Evolutionary conservation across 108 stramenopile species (phyloP).

Genomic region (Mayamaea pseudoterrestris): DNA sequence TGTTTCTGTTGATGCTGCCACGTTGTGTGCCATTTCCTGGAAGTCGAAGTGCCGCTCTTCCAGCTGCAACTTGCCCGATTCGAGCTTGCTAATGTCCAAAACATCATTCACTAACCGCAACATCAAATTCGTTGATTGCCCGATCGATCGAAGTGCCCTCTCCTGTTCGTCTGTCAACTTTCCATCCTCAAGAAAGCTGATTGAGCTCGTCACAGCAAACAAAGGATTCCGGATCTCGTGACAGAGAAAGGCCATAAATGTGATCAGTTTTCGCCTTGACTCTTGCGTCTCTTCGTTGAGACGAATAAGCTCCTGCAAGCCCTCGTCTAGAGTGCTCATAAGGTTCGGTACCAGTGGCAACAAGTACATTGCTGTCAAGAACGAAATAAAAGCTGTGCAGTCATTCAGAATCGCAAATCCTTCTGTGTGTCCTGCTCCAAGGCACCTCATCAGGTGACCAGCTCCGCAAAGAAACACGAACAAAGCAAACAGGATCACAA

Average conservation of each 20-base stretch:
- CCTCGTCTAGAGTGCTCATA: slow-evolving; percentile 10
- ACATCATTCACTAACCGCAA: slow-evolving; percentile 29
- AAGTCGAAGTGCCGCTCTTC: not conserved
- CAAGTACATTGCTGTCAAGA: slow-evolving; percentile 28
- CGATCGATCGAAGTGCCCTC: slow-evolving; percentile 5
- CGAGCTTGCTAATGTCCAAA: slow-evolving; percentile 21
- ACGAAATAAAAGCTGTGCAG: slow-evolving; percentile 25
- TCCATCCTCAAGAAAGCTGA: slow-evolving; percentile 7
- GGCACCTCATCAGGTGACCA: slow-evolving; percentile 25
- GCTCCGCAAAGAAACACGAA: slow-evolving; percentile 40
- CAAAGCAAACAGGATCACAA: slow-evolving; percentile 31
- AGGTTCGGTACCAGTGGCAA: slow-evolving; percentile 29
- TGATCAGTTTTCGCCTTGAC: slow-evolving; percentile 14
- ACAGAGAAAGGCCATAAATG: slow-evolving; percentile 23
- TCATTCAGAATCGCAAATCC: slow-evolving; percentile 19
- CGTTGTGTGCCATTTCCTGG: not conserved
- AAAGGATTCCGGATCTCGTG: slow-evolving; percentile 9
- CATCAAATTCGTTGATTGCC: slow-evolving; percentile 15
- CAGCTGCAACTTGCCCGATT: slow-evolving; percentile 22
- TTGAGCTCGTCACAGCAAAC: slow-evolving; percentile 8
- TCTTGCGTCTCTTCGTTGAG: slow-evolving; percentile 6
- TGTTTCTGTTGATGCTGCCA: not conserved
- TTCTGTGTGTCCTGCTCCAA: slow-evolving; percentile 8
- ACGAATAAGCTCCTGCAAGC: slow-evolving; percentile 5
- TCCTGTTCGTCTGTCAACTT: slow-evolving; percentile 1